Percentiles rank a stretch among this genome's conserved stretches.
phyloP scores from a whole-genome alignment of 164 flowering plant species.

The Sextonia rubra region DNA sequence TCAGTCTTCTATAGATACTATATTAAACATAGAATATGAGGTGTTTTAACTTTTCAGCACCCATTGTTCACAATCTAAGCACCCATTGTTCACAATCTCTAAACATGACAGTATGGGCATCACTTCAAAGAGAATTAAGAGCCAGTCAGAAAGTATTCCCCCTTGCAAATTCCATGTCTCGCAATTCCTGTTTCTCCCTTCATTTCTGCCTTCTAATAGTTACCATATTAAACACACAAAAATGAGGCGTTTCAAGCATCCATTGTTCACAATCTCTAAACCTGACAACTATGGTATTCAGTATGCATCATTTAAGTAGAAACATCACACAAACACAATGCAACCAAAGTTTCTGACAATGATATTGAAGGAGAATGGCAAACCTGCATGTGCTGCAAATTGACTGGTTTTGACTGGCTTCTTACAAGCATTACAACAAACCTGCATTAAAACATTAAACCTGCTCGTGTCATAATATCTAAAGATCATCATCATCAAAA shows the following conservation, averaged over 20 bases:
- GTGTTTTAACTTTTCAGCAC: background rate
- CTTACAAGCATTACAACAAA: conserved; percentile 79
- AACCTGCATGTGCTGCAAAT: conserved; percentile 84
- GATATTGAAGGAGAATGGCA: background rate
- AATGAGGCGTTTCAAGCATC: background rate
- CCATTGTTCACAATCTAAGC: background rate
- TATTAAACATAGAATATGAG: background rate
- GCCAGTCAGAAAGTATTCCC: no score
- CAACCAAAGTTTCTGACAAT: background rate
- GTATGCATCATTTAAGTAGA: background rate
- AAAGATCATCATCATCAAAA: no score
- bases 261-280: background rate
- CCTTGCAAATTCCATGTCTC: background rate
- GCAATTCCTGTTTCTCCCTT: background rate
- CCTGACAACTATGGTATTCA: background rate
- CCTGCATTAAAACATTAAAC: conserved; percentile 37
- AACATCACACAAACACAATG: background rate
- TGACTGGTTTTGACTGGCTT: conserved; percentile 80
- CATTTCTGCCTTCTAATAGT: no score
- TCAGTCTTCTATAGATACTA: no score
- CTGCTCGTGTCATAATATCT: background rate
- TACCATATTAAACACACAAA: no score
- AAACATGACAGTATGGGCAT: no score
- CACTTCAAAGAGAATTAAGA: no score
- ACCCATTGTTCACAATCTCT: background rate